phyloP scores from a whole-genome alignment of 2,329 filamentous ascomycete genomes.

The Magnaporthiopsis rhizophila region DNA sequence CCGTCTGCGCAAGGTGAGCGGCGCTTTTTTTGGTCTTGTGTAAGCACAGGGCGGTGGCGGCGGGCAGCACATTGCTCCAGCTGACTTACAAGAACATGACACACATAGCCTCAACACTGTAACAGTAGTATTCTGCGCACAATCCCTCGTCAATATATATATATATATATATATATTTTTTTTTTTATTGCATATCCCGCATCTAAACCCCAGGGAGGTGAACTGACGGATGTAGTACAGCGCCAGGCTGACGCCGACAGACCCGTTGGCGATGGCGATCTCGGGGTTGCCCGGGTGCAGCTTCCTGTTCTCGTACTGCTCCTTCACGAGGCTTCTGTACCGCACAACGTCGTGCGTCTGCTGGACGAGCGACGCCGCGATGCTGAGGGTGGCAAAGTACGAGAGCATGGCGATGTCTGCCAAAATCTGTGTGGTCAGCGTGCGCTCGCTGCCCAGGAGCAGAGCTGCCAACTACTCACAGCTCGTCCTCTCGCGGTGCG shows the following conservation, averaged over 20 bases:
- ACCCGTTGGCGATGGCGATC: conserved; percentile 17
- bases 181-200: not conserved
- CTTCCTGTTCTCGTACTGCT: conserved; percentile 14
- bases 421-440: too few species aligned
- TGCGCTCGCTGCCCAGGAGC: too few species aligned
- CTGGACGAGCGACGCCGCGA: conserved; percentile 17
- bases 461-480: conserved; percentile 13
- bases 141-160: not conserved
- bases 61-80: too few species aligned
- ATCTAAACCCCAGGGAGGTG: not conserved
- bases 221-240: conserved; percentile 19
- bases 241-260: conserved; percentile 16
- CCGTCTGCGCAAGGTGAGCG: conserved; percentile 15
- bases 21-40: conserved; percentile 8
- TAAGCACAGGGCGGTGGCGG: not conserved
- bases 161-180: too few species aligned
- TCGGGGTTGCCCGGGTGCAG: conserved; percentile 15
- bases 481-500: conserved; percentile 17
- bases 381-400: conserved; percentile 16
- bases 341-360: conserved; percentile 16
- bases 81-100: conserved; percentile 1
- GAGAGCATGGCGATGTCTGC: conserved; percentile 17
- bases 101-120: not conserved
- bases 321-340: conserved; percentile 13
- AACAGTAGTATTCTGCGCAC: conserved; percentile 2